Conservation (phyloP, 306 rosid species). For the apple (Malus domestica) region ASM211411v1 NC_041798.1:9235001-9235500, state of each 20-base stretch:
- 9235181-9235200: not conserved
- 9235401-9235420: constrained; percentile 50
- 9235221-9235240: not conserved
- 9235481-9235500: constrained; percentile 94
- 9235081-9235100: not conserved
- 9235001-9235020: not conserved
- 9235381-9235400: constrained; percentile 39
- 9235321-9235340: not conserved
- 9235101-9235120: not conserved
- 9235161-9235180: not conserved
- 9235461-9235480: constrained; percentile 54
- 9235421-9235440: constrained; percentile 49
- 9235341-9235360: not conserved
- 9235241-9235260: not conserved
- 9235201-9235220: not conserved
- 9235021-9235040: not conserved
- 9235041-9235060: not conserved
- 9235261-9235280: not conserved
- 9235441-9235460: constrained; percentile 54
- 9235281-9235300: not conserved
- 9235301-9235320: not conserved
- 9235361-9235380: constrained; percentile 49
- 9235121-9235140: not conserved
- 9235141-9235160: not conserved
- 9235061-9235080: not conserved